Base-by-base conservation (phyloP, 2,329 filamentous ascomycete genomes). In the Paecilomyces fulvus region DNA sequence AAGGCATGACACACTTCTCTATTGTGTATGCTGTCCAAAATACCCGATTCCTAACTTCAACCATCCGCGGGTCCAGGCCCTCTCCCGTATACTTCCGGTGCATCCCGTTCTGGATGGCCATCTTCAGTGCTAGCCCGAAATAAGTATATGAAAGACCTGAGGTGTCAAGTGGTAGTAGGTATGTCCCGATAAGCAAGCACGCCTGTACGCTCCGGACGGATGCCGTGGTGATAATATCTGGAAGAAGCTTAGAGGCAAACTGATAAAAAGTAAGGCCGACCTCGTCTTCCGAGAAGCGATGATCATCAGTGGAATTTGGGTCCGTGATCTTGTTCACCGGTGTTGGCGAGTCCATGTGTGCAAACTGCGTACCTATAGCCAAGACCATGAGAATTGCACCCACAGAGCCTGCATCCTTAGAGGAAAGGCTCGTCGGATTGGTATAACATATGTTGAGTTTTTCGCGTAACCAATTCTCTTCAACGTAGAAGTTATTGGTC, bases 41-140 rank as follows among this genome's bases (percentile, higher is more conserved):
- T 8, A 83, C 78, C 1, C 80, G 74, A 61, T 81, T 82, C 17
- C 80, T 73, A 2, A 75, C 77, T 69, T 83, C 80, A 12, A 79
- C 71, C 58, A 79, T 76, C 30, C 73, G 72, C 10, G 75, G 68
- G 30, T 79, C 77, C 10, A 82, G 70, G 0, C 73, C 76, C 52
- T 77, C 74, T 1, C 76, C 78, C 1, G 75, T 69, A 56, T 78
- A 79, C 55, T 73, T 77, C 52, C 81, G 73, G 60, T 84, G 81
- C 80, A 84, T 82, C 9, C 81, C 81, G 62, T 83, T 83, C 58
- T 83, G 80, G 12, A 83, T 82, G 1, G 80, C 81, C 57, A 84
- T 70, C 58, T 81, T 82, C 48, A 83, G 70, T 1, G 80, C 79
- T 11, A 84, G 65, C 6, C 80, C 80, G 51, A 83, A 73, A 59